Percentiles rank a stretch among this genome's conserved stretches.
Conservation (phyloP, 192 early-diverging fungal species). For the Coemansia sp. region DNA sequence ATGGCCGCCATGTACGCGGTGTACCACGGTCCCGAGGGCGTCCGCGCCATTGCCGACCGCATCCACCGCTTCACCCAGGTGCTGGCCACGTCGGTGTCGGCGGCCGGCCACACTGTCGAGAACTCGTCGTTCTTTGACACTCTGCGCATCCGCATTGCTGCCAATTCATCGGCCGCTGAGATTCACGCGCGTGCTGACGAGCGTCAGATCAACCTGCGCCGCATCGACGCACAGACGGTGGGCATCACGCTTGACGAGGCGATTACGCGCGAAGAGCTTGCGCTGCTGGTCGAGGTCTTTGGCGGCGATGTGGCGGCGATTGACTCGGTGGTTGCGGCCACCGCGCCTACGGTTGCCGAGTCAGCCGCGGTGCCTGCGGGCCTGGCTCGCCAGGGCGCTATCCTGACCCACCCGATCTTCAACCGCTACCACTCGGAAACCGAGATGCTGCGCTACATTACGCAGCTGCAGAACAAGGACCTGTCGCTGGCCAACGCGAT, state of each 20-base stretch:
- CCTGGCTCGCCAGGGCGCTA: conserved; percentile 70
- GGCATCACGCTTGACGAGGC: conserved; percentile 93
- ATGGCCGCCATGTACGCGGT: conserved; percentile 99
- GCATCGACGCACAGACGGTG: conserved; percentile 69
- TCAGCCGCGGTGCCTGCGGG: conserved; percentile 55
- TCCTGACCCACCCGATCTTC: conserved; percentile 90
- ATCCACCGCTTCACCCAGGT: conserved; percentile 87
- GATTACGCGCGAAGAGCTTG: conserved; percentile 76
- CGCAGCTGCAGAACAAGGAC: conserved; percentile 94
- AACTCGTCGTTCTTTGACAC: conserved; percentile 94
- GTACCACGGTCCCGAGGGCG: conserved; percentile 95
- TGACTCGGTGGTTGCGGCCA: conserved; percentile 43
- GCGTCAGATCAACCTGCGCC: conserved; percentile 83
- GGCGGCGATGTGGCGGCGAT: conserved; percentile 58
- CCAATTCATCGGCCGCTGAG: conserved; percentile 55
- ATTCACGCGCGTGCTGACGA: conserved; percentile 71
- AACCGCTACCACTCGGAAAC: conserved; percentile 97
- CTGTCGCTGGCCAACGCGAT: conserved; percentile 97
- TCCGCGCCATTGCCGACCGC: conserved; percentile 84
- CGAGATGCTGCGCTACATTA: conserved; percentile 96
- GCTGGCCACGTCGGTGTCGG: conserved; percentile 70
- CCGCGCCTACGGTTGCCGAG: conserved; percentile 53
- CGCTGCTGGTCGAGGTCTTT: conserved; percentile 76
- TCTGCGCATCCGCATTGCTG: conserved; percentile 70
- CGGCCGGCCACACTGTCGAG: conserved; percentile 76